Percentiles rank a stretch among this genome's conserved stretches.
Evolutionary conservation across 2,329 filamentous ascomycete genomes (phyloP).

Genomic region (Trichophaea hybrida): DNA sequence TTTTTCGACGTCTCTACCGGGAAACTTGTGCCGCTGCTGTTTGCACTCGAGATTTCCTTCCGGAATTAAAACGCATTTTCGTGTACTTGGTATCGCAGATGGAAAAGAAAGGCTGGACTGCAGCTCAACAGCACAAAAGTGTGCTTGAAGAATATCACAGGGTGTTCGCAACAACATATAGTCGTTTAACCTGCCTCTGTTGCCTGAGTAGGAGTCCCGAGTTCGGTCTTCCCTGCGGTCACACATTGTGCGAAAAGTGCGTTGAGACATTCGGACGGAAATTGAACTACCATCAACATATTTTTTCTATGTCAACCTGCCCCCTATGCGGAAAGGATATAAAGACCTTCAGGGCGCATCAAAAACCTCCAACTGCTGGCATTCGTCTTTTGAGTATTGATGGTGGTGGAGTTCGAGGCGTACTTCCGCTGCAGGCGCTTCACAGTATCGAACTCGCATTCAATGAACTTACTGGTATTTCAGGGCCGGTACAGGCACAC

Average conservation of each 20-base stretch:
- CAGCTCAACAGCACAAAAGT: no score
- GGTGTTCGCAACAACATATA: no score
- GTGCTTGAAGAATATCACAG: no score
- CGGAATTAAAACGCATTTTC: no score
- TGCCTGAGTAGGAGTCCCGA: no score
- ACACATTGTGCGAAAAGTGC: conserved; percentile 8
- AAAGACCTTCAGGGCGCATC: not conserved
- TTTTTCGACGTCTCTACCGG: no score
- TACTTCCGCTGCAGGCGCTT: conserved; percentile 6
- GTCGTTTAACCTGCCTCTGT: no score
- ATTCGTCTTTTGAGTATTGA: no score
- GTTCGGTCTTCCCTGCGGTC: conserved; percentile 7
- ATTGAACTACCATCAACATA: not conserved
- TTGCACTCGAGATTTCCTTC: no score
- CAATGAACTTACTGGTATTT: not conserved
- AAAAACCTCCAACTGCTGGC: conserved; percentile 6
- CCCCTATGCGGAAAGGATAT: not conserved
- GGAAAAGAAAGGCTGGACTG: no score
- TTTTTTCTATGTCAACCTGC: not conserved
- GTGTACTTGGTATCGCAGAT: no score
- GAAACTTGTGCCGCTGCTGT: no score
- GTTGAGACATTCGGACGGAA: not conserved
- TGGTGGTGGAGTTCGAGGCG: conserved; percentile 3
- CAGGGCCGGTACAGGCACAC: conserved; percentile 3
- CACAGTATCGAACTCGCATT: conserved; percentile 1